Evolutionary conservation across 2,329 filamentous ascomycete genomes (phyloP), one percentile per base, ranked within the genome.

Genomic region (Botrytis deweyae): DNA sequence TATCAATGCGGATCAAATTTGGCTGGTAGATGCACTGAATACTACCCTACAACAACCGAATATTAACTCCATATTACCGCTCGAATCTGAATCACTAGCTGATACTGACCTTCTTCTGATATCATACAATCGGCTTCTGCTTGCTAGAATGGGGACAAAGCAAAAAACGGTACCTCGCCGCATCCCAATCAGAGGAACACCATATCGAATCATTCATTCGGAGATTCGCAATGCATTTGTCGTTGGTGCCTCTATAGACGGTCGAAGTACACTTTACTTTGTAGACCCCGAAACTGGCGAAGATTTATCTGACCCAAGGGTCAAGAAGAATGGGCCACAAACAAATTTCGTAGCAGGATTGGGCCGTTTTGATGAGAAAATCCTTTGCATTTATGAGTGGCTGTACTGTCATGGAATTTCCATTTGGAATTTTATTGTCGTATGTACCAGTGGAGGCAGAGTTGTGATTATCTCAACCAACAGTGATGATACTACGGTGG

Each of bases 301-400:
- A 8, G 83, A 87, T 72, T 78, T 91, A 1, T 88, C 88, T 0
- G 79, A 81, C 2, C 65, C 65, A 69, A 62, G 55, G 25, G 84
- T 86, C 72, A 74, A 76, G 59, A 85, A 82, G 59, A 81, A 83
- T 4, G 83, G 82, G 25, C 81, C 83, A 6, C 79, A 82, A 0
- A 80, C 85, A 0, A 82, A 86, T 1, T 88, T 86, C 73, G 87
- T 91, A 44, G 85, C 84, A 25, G 87, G 87, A 5, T 83, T 94
- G 25, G 88, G 88, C 1, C 85, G 87, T 63, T 76, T 82, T 0
- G 87, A 87, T 0, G 90, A 92, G 75, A 85, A 85, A 58, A 87
- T 94, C 1, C 84, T 88, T 62, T 85, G 88, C 1, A 81, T 94
- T 12, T 81, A 87, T 1, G 89, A 93, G 75, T 94, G 92, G 92